Base-by-base conservation (phyloP, 139 green algal species). In the Micromonas pusilla region DNA sequence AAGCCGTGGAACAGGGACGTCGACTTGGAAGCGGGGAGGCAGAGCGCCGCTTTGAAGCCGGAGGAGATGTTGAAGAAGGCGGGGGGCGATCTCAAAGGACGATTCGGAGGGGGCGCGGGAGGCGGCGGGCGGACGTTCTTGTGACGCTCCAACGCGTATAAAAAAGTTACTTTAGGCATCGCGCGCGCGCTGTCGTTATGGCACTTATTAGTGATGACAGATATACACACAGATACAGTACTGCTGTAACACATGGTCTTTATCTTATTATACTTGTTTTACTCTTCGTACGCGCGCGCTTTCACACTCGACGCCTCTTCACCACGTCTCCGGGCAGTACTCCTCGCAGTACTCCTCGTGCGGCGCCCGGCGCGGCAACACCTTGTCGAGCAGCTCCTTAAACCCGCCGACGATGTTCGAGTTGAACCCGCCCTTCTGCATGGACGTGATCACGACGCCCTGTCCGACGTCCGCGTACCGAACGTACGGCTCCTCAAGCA, bases 61-160 rank as follows among this genome's bases (percentile, higher is more conserved):
- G 38, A 62, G 26, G 68, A 75, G 6, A 32, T 32, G 2, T n/a
- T 75, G 68, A 75, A 75, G 30, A 28, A 39, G 6, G 68, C 68
- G 2, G 68, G 68, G 2, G 68, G 68, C 31, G 68, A 39, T 21
- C 30, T 75, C 0, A 30, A 26, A 30, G n/a, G n/a, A 5, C 23
- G 68, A 1, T 75, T 75, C 30, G 37, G 37, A 13, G 20, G 32
- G 20, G 66, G 66, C 37, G 62, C 9, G 19, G 52, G 52, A n/a
- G 52, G 52, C 52, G 52, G 19, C 52, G 52, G 52, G 52, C 52
- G 52, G 16, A n/a, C 52, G 52, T 62, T 62, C 52, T 62, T 62
- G 52, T 62, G n/a, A n/a, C n/a, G n/a, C n/a, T n/a, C n/a, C n/a
- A n/a, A n/a, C n/a, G n/a, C n/a, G n/a, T n/a, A n/a, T n/a, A n/a